Evolutionary conservation across 352 stramenopile species (phyloP).

Genomic region (Phytophthora ohioensis): DNA sequence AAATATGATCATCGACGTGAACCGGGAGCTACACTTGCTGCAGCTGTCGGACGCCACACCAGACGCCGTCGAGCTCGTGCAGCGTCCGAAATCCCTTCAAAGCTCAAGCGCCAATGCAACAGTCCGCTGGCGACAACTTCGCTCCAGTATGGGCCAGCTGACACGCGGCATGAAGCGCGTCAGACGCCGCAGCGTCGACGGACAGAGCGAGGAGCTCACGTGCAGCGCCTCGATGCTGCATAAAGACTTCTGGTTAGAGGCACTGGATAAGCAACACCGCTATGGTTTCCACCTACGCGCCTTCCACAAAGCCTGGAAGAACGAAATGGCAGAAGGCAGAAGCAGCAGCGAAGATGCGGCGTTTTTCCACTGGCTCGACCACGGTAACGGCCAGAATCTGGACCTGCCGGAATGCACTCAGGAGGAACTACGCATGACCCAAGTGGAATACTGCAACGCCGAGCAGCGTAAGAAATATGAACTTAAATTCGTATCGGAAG

Average conservation of each 20-base stretch:
- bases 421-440: constrained; percentile 46
- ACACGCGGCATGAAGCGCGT: constrained; percentile 42
- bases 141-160: constrained; percentile 38
- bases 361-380: constrained; percentile 82
- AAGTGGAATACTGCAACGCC: constrained; percentile 63
- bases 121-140: constrained; percentile 45
- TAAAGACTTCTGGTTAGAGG: constrained; percentile 81
- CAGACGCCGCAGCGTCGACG: constrained; percentile 10
- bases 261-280: constrained; percentile 72
- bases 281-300: constrained; percentile 77
- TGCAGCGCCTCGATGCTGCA: constrained; percentile 57
- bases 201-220: background rate
- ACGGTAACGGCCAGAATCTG: constrained; percentile 52
- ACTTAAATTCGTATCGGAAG: constrained; percentile 44
- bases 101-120: background rate
- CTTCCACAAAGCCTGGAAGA: constrained; percentile 73
- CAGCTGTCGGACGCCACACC: constrained; percentile 8
- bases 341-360: constrained; percentile 33
- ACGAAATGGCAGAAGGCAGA: constrained; percentile 38
- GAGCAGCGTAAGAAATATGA: constrained; percentile 54
- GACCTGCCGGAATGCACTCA: constrained; percentile 68
- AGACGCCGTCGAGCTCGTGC: constrained; percentile 21
- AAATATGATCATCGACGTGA: constrained; percentile 30
- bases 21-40: constrained; percentile 11
- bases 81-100: background rate